A percentile compares a stretch with the other conserved stretches of the same genome.
These are phyloP conservation scores for Trichoderma atrobrunneum DNA, from an alignment of 2,329 filamentous ascomycete species.

Conservation along the genomic window DNA sequence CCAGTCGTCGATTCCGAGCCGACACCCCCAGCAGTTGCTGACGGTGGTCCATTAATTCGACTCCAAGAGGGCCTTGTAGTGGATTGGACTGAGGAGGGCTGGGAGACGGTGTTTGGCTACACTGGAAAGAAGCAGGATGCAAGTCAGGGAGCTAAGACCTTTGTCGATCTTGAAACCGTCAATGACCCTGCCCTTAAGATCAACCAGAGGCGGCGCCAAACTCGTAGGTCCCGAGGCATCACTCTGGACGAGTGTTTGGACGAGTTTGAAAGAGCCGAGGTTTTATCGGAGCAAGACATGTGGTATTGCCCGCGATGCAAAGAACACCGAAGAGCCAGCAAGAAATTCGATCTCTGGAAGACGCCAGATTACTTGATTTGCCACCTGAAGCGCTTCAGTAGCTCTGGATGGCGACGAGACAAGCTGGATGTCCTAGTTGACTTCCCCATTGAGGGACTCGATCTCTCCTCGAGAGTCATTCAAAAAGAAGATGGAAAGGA, in stretches of 20 bases:
- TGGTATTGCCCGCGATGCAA: conserved; percentile 99
- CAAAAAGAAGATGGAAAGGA: conserved; percentile 77
- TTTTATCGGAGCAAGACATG: conserved; percentile 90
- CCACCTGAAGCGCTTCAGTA: conserved; percentile 94
- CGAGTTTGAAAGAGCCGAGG: conserved; percentile 91
- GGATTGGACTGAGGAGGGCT: conserved; percentile 74
- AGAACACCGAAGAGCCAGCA: conserved; percentile 85
- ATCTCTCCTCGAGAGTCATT: conserved; percentile 76
- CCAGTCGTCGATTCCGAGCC: conserved; percentile 35
- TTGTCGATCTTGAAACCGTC: conserved; percentile 49
- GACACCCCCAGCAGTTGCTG: conserved; percentile 38
- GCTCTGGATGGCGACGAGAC: conserved; percentile 74
- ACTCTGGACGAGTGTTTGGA: conserved; percentile 86
- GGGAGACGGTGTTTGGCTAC: conserved; percentile 67
- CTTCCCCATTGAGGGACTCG: conserved; percentile 84
- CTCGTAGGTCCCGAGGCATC: conserved; percentile 59
- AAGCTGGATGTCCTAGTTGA: conserved; percentile 91
- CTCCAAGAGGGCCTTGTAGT: conserved; percentile 82
- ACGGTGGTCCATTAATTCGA: conserved; percentile 65
- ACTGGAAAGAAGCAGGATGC: conserved; percentile 36
- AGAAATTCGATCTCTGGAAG: conserved; percentile 97
- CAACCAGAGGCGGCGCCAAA: conserved; percentile 62
- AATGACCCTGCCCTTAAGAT: conserved; percentile 64
- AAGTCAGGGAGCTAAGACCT: conserved; percentile 59
- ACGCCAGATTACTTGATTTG: conserved; percentile 92